These are phyloP conservation scores for Trichosanthes cucumerina DNA, from an alignment of 306 rosid species.

Conservation along the genomic window DNA sequence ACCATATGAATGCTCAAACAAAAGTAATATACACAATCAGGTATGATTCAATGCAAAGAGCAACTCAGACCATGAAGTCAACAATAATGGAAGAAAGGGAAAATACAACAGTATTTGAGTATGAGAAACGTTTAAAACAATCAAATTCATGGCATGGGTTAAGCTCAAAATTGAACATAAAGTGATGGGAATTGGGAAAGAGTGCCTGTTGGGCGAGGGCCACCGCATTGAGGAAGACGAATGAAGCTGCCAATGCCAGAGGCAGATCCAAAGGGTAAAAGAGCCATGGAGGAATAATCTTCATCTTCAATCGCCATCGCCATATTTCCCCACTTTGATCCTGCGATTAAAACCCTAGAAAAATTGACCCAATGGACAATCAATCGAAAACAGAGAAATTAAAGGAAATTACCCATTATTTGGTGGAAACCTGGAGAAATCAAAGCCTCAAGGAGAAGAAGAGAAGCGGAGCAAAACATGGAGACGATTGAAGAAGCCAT, in stretches of 20 bases:
- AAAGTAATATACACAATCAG: neutral
- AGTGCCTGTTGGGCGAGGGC: neutral
- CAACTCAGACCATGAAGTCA: neutral
- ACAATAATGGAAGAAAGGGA: neutral
- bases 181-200: neutral
- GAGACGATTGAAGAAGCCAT: constrained; percentile 7
- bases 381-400: neutral
- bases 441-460: neutral
- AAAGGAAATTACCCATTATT: neutral
- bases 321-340: neutral
- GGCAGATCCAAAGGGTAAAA: neutral
- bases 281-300: neutral
- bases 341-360: neutral
- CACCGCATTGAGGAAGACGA: constrained; percentile 1
- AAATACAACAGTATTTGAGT: neutral
- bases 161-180: no score
- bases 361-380: no score
- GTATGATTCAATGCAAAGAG: neutral
- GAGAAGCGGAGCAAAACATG: neutral
- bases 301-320: neutral
- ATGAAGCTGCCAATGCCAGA: neutral
- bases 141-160: no score
- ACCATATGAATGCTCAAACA: neutral
- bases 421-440: neutral
- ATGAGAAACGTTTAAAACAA: neutral